Conservation (phyloP, 768 basidiomycete genomes). For the Pulveroboletus sp. region DNA sequence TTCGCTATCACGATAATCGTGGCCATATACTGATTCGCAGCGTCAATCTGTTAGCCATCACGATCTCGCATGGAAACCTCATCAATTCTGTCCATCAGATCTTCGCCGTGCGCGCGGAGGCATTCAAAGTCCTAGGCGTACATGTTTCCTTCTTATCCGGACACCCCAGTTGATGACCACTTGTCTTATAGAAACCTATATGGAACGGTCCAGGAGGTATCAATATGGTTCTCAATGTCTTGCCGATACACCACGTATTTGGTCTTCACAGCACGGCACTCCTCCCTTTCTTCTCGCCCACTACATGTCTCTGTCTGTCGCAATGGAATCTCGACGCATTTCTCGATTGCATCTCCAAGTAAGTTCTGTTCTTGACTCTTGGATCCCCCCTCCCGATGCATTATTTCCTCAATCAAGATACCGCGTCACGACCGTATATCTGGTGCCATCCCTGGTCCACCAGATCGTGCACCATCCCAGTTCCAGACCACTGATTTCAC, state of each 20-base stretch:
- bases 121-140: conserved; percentile 38
- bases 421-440: conserved; percentile 44
- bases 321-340: conserved; percentile 55
- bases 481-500: conserved; percentile 50
- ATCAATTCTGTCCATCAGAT: conserved; percentile 42
- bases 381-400: not conserved
- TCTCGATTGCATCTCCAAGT: conserved; percentile 58
- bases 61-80: conserved; percentile 68
- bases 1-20: too few relatives aligned
- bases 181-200: conserved; percentile 33
- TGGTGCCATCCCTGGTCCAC: conserved; percentile 63
- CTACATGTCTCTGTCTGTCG: conserved; percentile 51
- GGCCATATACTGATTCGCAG: conserved; percentile 2
- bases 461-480: conserved; percentile 56
- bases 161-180: not conserved
- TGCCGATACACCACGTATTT: conserved; percentile 68
- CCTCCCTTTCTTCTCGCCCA: conserved; percentile 42
- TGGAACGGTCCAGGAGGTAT: conserved; percentile 42
- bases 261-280: conserved; percentile 54
- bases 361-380: conserved; percentile 12
- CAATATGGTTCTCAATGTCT: conserved; percentile 49
- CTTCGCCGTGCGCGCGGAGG: conserved; percentile 28
- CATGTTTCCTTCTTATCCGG: conserved; percentile 8
- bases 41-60: conserved; percentile 46
- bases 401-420: conserved; percentile 39